A percentile compares a stretch with the other conserved stretches of the same genome.
Conservation (phyloP, 441 rosid species). For the Capsella rubella region DNA sequence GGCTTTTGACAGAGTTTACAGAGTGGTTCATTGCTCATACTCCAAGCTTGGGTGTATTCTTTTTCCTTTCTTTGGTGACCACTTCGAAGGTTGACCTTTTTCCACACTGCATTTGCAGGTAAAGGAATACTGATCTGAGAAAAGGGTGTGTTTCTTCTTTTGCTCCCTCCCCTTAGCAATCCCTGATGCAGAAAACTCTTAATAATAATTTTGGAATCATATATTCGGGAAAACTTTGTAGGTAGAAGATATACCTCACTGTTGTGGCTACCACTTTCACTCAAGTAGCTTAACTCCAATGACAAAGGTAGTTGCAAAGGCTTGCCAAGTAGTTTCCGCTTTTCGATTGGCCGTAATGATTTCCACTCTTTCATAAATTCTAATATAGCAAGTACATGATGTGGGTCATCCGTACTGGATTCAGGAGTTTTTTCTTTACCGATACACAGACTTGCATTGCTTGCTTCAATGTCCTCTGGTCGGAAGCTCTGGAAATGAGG, state of each 20-base stretch:
- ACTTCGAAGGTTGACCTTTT: constrained; percentile 61
- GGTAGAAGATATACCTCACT: constrained; percentile 55
- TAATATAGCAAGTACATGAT: constrained; percentile 58
- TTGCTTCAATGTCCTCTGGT: constrained; percentile 78
- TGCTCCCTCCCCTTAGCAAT: constrained; percentile 88
- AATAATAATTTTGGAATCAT: constrained; percentile 9
- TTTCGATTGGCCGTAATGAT: constrained; percentile 78
- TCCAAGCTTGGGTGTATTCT: constrained; percentile 90
- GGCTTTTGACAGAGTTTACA: constrained; percentile 93
- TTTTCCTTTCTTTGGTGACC: constrained; percentile 69
- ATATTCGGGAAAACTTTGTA: constrained; percentile 2
- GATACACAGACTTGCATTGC: constrained; percentile 35
- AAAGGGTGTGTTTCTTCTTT: constrained; percentile 75
- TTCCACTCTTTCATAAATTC: constrained; percentile 77
- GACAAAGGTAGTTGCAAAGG: constrained; percentile 90
- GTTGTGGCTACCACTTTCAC: constrained; percentile 75
- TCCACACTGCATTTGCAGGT: constrained; percentile 83
- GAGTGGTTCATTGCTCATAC: constrained; percentile 72
- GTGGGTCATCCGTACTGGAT: constrained; percentile 50
- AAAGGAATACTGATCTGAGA: constrained; percentile 73
- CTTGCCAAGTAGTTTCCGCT: constrained; percentile 80
- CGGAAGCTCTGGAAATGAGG: constrained; percentile 83
- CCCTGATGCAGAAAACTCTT: constrained; percentile 61
- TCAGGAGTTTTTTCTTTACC: constrained; percentile 45
- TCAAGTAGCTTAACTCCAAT: constrained; percentile 85